Evolutionary conservation across 1,139 yeast species (phyloP), one percentile per base, ranked within the genome.

Genomic region (Blastobotrys buckinghamii): DNA sequence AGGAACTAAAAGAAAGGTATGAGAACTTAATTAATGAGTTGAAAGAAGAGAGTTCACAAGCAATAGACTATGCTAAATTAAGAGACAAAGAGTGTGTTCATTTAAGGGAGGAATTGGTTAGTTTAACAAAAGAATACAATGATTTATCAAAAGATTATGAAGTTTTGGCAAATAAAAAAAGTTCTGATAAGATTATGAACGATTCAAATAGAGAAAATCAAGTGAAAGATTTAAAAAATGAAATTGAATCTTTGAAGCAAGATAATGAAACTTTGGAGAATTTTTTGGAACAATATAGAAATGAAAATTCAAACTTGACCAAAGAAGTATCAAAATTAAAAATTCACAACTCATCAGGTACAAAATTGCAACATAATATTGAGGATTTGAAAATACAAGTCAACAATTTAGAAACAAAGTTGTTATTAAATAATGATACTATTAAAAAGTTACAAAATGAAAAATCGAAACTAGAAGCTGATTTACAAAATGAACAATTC

Each of bases 61-160:
- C 59, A 19, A 48, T 54, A 39, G 52, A 48, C 9, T 56, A 51
- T 38, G 59, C 59, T 9, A 53, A 47, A 20, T 44, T 38, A 34
- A 42, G 55, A 19, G 56, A 55, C 39, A 35, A 46, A n/a, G 59
- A 55, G 32, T 52, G 52, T 1, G 42, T 46, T n/a, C 41, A 48
- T 15, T 50, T 51, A 38, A 50, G 55, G 15, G 47, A 51, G 5
- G 43, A 47, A 41, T 50, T 55, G 35, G 55, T 59, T 3, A 47
- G 46, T 37, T 47, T 50, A 15, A 50, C 53, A 47, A 55, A 48
- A 26, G 43, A 45, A 15, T 38, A 49, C 32, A 52, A 51, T 6
- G 47, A 42, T 20, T 39, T 47, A 13, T 32, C 52, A 6, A 45
- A 50, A 24, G 46, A 43, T 13, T 51, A 54, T 39, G 47, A 54